Evolutionary conservation across 306 rosid species (phyloP).

Genomic region (Hippophae gyantsensis): DNA sequence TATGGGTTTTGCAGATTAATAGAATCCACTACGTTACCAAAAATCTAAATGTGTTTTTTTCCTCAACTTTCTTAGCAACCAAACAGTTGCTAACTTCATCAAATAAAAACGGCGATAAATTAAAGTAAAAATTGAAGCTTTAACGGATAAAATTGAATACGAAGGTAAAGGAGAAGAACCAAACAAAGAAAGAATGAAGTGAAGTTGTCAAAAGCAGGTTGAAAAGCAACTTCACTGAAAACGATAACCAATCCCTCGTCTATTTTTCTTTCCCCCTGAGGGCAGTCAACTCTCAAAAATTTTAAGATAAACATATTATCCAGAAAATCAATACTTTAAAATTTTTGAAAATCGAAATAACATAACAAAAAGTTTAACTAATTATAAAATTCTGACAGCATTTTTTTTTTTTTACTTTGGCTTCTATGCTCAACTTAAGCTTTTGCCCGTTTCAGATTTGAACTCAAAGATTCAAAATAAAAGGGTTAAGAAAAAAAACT

Average conservation of each 20-base stretch:
- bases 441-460: not conserved
- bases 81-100: constrained; percentile 16
- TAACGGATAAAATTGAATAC: not conserved
- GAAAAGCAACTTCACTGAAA: constrained; percentile 2
- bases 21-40: not conserved
- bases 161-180: constrained; percentile 17
- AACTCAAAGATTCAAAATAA: not conserved
- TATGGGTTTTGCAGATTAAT: not conserved
- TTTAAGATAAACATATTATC: constrained; percentile 14
- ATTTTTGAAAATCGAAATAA: constrained; percentile 9
- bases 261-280: constrained; percentile 19
- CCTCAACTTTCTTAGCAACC: constrained; percentile 5
- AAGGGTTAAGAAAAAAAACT: not conserved
- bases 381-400: not conserved
- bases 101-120: not conserved
- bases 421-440: not conserved
- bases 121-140: not conserved
- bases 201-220: constrained; percentile 1
- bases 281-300: constrained; percentile 30
- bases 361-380: not conserved
- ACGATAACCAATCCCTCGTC: not conserved
- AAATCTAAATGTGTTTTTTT: not conserved
- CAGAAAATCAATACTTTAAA: not conserved
- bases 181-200: too few species aligned
- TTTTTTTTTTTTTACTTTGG: not conserved